Percentiles rank a stretch among this genome's conserved stretches.
These are phyloP conservation scores for Phoma sp. DNA, from an alignment of 2,329 filamentous ascomycete genomes.

Conservation along the genomic window DNA sequence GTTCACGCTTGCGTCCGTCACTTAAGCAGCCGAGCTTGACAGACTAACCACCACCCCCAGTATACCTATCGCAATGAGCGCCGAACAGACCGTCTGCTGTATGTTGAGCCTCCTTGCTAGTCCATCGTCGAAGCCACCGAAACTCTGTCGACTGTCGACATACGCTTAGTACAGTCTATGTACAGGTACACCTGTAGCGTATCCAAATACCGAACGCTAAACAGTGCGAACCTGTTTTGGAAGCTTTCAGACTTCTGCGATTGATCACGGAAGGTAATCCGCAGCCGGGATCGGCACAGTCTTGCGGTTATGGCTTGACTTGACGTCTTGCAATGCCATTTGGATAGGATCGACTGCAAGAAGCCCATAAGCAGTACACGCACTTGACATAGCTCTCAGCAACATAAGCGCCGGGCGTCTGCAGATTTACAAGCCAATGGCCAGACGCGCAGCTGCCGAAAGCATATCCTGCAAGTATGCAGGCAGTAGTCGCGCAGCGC, in stretches of 20 bases:
- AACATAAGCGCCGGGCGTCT: constrained; percentile 11
- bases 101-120: constrained; percentile 22
- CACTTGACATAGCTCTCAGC: constrained; percentile 12
- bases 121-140: constrained; percentile 16
- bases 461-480: constrained; percentile 15
- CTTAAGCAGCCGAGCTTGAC: constrained; percentile 35
- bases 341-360: constrained; percentile 19
- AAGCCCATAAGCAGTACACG: constrained; percentile 2
- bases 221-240: constrained; percentile 18
- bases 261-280: constrained; percentile 20
- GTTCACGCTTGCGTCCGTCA: constrained; percentile 44
- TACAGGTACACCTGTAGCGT: constrained; percentile 17
- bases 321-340: constrained; percentile 25
- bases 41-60: constrained; percentile 30
- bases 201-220: constrained; percentile 12
- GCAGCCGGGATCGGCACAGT: constrained; percentile 39
- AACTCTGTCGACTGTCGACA: constrained; percentile 29
- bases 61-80: constrained; percentile 17
- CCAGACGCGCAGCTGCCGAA: constrained; percentile 21
- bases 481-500: constrained; percentile 18
- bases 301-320: constrained; percentile 45
- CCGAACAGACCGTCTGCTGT: constrained; percentile 23
- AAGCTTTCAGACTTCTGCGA: constrained; percentile 17
- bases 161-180: neutral
- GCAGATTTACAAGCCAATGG: constrained; percentile 21